Evolutionary conservation across 202 grass and related monocot genomes (phyloP).

Genomic region (Alloteropsis angusta): DNA sequence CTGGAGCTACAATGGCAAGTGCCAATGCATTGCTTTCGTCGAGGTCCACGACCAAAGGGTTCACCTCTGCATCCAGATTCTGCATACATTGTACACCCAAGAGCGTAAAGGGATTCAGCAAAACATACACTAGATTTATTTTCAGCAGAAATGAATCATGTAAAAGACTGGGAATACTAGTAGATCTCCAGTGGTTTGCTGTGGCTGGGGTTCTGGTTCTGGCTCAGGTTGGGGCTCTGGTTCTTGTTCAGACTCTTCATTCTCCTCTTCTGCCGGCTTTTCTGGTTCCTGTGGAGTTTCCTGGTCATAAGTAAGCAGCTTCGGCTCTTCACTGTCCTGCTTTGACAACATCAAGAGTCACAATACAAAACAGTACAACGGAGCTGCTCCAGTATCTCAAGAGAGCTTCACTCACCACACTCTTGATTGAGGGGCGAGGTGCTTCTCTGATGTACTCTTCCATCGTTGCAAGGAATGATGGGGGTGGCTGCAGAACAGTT

Average conservation of each 20-base stretch:
- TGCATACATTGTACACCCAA: slow-evolving; percentile 24
- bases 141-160: background rate
- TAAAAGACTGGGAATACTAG: slow-evolving; percentile 38
- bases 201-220: slow-evolving; percentile 26
- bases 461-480: slow-evolving; percentile 83
- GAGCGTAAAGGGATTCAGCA: background rate
- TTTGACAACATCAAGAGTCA: slow-evolving; percentile 18
- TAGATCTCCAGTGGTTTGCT: slow-evolving; percentile 49
- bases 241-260: slow-evolving; percentile 37
- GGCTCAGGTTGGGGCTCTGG: slow-evolving; percentile 25
- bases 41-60: slow-evolving; percentile 41
- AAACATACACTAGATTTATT: background rate
- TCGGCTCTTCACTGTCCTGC: slow-evolving; percentile 65
- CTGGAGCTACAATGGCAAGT: slow-evolving; percentile 67
- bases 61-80: slow-evolving; percentile 72
- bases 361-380: background rate
- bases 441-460: slow-evolving; percentile 93
- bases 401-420: slow-evolving; percentile 37
- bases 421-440: slow-evolving; percentile 36
- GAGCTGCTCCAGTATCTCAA: background rate
- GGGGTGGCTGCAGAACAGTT: slow-evolving; percentile 48
- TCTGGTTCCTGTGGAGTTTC: slow-evolving; percentile 35
- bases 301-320: slow-evolving; percentile 40
- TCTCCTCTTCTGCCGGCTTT: slow-evolving; percentile 30
- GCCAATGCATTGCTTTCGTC: slow-evolving; percentile 71